Evolutionary conservation across 768 basidiomycete genomes (phyloP).

Genomic region (Dictyophora rubrovolvata): DNA sequence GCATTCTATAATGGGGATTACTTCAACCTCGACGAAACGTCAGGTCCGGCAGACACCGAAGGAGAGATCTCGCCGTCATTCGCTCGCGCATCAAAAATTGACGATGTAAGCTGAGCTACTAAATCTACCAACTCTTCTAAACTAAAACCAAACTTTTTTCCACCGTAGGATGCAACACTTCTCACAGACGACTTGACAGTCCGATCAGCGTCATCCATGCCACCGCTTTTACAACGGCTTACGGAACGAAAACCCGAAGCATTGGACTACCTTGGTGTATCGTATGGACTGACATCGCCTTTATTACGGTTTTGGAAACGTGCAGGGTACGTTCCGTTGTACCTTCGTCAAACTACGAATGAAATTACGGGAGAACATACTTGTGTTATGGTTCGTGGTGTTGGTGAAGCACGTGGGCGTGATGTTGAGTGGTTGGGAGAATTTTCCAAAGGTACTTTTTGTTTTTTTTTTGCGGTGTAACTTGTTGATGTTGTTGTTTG

Average conservation of each 20-base stretch:
- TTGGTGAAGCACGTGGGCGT: conserved; percentile 53
- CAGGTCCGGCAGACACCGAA: conserved; percentile 10
- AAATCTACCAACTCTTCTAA: neutral
- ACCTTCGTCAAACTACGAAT: conserved; percentile 86
- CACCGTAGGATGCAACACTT: conserved; percentile 39
- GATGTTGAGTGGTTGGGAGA: conserved; percentile 79
- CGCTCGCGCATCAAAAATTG: conserved; percentile 2
- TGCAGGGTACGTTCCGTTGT: conserved; percentile 82
- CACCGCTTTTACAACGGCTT: conserved; percentile 83
- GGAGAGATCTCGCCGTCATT: conserved; percentile 13
- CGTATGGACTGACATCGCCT: conserved; percentile 84
- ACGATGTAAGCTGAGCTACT: neutral
- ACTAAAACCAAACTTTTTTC: neutral
- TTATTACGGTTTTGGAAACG: conserved; percentile 96
- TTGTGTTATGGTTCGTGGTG: conserved; percentile 86
- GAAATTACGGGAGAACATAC: conserved; percentile 96
- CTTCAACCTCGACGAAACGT: conserved; percentile 71
- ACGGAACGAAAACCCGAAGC: conserved; percentile 83
- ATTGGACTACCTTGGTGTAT: conserved; percentile 92
- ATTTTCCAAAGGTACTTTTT: conserved; percentile 62
- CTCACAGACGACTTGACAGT: conserved; percentile 72
- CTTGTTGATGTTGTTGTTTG: neutral
- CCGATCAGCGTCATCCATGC: conserved; percentile 70
- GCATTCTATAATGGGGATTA: conserved; percentile 91
- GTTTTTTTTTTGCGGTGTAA: neutral